Base-by-base conservation (phyloP, 1,284 basidiomycete species). In the Ganoderma boninense region DNA sequence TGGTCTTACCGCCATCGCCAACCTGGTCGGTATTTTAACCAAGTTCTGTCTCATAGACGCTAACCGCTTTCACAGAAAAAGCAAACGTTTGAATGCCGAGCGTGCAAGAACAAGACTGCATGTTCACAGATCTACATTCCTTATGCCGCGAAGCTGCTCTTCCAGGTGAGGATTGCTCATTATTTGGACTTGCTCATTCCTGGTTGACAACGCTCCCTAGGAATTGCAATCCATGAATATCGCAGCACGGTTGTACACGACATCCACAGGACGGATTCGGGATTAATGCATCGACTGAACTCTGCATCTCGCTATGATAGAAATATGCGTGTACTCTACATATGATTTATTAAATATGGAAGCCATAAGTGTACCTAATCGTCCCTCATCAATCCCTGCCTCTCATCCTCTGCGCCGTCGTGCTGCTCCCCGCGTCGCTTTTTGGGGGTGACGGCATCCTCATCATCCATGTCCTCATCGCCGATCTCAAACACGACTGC, bases 101-200 rank as follows among this genome's bases (percentile, higher is more conserved):
- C 96, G 54, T 98, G 97, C 83, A 94, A 96, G 79, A 98, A 98
- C 86, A 97, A 97, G 85, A 97, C 96, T 44, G 94, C 94, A 61
- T 93, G 94, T 78, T 97, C 95, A 68, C 96, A 97, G 76, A 82
- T 97, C 26, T 95, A 95, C 78, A 96, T 97, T 82, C 95, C 95
- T 52, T 97, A 97, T 79, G 95, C 95, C 18, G 95, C 95, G 23
- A 97, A 97, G 82, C 82, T 97, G 69, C 86, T 97, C 64, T 96
- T 97, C 91, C 95, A 97, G 89, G 92, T 93, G 77, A 66, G 85
- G 78, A 66, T 46, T 46, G 2, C 14, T 32, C 46, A 6, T 43
- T 10, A 44, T 7, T n/a, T 11, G 6, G 14, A 20, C 6, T n/a
- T 11, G 7, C 40, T 18, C 8, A 23, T 26, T 32, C 3, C 42